These are phyloP conservation scores for Kwoniella heveanensis DNA, from an alignment of 768 basidiomycete genomes.

Conservation along the genomic window DNA sequence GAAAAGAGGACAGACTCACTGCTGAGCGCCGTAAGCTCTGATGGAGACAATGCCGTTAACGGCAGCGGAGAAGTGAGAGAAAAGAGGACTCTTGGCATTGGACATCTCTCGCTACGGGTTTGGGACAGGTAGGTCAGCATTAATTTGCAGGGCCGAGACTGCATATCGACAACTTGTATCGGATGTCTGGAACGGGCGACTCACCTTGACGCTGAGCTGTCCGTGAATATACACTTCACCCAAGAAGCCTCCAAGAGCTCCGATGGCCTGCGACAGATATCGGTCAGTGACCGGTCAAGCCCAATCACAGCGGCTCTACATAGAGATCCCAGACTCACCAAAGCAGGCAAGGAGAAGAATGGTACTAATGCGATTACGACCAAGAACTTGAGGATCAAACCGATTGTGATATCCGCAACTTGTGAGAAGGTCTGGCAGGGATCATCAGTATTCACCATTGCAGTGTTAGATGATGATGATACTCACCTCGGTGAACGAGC, in stretches of 20 bases:
- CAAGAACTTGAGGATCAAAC: slow-evolving; percentile 46
- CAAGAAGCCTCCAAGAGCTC: slow-evolving; percentile 59
- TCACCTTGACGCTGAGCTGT: slow-evolving; percentile 62
- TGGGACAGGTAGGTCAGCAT: background rate
- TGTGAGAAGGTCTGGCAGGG: slow-evolving; percentile 31
- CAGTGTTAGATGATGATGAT: background rate
- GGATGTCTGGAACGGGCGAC: slow-evolving; percentile 1
- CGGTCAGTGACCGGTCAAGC: too few species aligned
- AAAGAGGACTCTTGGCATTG: slow-evolving; percentile 61
- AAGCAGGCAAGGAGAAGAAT: slow-evolving; percentile 45
- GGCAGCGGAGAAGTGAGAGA: slow-evolving; percentile 63
- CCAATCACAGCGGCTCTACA: too few species aligned
- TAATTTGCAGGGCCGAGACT: too few species aligned
- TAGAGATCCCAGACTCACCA: slow-evolving; percentile 21
- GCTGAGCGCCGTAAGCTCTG: slow-evolving; percentile 68
- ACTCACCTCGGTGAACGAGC: slow-evolving; percentile 43
- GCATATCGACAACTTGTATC: too few species aligned
- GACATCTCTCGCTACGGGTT: slow-evolving; percentile 60
- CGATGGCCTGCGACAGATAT: too few species aligned
- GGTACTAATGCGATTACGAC: slow-evolving; percentile 50
- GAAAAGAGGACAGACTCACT: slow-evolving; percentile 29
- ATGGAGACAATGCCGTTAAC: slow-evolving; percentile 65
- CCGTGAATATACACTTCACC: slow-evolving; percentile 64
- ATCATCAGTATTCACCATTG: too few species aligned
- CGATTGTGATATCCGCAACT: slow-evolving; percentile 43